Evolutionary conservation across 2,329 filamentous ascomycete species (phyloP).

Genomic region (Alternaria gansuensis): DNA sequence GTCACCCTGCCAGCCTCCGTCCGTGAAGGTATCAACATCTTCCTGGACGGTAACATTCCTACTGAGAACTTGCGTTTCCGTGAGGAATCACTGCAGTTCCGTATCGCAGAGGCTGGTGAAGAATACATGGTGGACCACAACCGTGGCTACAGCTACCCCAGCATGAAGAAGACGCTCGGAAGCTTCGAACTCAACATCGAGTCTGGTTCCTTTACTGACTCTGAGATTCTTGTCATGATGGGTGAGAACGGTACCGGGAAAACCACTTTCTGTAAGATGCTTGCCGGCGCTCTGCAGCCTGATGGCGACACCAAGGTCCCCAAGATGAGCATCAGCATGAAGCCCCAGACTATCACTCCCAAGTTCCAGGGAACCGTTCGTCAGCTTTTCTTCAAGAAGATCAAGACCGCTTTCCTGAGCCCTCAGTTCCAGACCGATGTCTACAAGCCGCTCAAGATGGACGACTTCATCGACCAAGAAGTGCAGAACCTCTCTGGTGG

Average conservation of each 20-base stretch:
- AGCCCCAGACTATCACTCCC: slow-evolving; percentile 98
- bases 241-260: slow-evolving; percentile 99
- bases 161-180: slow-evolving; percentile 92
- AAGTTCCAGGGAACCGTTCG: slow-evolving; percentile 98
- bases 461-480: slow-evolving; percentile 99
- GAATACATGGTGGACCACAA: slow-evolving; percentile 86
- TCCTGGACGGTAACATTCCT: slow-evolving; percentile 96
- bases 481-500: slow-evolving; percentile 98
- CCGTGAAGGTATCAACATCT: slow-evolving; percentile 99
- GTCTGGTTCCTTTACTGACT: slow-evolving; percentile 89
- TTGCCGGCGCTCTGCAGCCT: slow-evolving; percentile 92
- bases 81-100: slow-evolving; percentile 95
- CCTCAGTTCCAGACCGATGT: slow-evolving; percentile 99
- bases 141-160: slow-evolving; percentile 85
- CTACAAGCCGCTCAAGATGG: slow-evolving; percentile 98
- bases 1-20: slow-evolving; percentile 95
- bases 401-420: slow-evolving; percentile 93
- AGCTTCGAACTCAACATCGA: slow-evolving; percentile 86
- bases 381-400: slow-evolving; percentile 99
- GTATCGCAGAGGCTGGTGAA: slow-evolving; percentile 86
- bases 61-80: slow-evolving; percentile 99
- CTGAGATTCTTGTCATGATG: slow-evolving; percentile 99
- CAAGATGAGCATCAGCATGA: slow-evolving; percentile 98
- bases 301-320: slow-evolving; percentile 81
- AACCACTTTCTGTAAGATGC: slow-evolving; percentile 96